Conservation (phyloP, 495 filamentous ascomycete species). For the Penicillium coprophilum region DNA sequence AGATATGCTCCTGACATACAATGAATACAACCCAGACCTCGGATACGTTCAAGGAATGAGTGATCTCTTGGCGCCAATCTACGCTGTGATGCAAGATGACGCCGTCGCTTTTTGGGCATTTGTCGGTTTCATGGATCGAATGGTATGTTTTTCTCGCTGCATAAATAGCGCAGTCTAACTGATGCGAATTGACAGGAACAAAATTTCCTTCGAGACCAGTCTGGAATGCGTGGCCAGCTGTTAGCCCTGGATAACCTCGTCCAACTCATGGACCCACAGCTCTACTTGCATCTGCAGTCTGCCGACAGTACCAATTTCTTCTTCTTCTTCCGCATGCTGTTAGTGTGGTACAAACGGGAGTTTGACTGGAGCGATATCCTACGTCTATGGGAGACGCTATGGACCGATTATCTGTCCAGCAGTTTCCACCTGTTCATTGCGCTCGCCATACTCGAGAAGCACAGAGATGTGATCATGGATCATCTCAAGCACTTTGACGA, state of each 20-base stretch:
- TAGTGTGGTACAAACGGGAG: slow-evolving; percentile 98
- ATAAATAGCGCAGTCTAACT: not conserved
- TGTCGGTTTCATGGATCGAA: slow-evolving; percentile 92
- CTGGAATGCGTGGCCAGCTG: slow-evolving; percentile 90
- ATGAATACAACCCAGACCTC: slow-evolving; percentile 89
- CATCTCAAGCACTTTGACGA: slow-evolving; percentile 96
- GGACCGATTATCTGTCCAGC: slow-evolving; percentile 87
- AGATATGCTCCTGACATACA: slow-evolving; percentile 97
- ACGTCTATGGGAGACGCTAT: slow-evolving; percentile 87
- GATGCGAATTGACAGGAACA: slow-evolving; percentile 55
- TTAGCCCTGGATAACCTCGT: slow-evolving; percentile 89
- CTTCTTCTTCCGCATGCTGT: slow-evolving; percentile 98
- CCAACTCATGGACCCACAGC: slow-evolving; percentile 91
- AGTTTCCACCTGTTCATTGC: slow-evolving; percentile 95
- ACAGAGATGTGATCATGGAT: slow-evolving; percentile 89
- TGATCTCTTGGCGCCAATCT: slow-evolving; percentile 91
- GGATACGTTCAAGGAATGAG: slow-evolving; percentile 99
- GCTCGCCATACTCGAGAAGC: slow-evolving; percentile 92
- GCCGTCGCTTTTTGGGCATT: slow-evolving; percentile 97
- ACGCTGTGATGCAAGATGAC: slow-evolving; percentile 95
- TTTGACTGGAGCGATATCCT: slow-evolving; percentile 86
- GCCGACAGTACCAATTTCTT: slow-evolving; percentile 98
- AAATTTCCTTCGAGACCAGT: slow-evolving; percentile 96
- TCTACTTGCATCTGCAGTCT: slow-evolving; percentile 84
- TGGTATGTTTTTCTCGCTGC: slow-evolving; percentile 47